Base-by-base conservation (phyloP, 208 protist species). In the Crithidia thermophila region DNA sequence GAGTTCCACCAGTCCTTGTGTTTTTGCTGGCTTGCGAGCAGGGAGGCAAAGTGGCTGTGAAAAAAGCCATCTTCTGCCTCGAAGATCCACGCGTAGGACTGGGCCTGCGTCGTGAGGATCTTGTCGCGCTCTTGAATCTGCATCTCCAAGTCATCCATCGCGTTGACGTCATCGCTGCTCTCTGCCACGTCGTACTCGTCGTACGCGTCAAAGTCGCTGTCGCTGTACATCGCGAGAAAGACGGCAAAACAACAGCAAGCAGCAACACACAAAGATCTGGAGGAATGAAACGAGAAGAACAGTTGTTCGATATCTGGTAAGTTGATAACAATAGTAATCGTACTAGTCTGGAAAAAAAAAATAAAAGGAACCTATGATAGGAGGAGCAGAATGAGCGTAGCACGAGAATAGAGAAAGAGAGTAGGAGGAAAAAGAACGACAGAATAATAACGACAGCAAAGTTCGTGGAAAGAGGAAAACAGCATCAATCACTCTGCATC, bases 21-120 rank as follows among this genome's bases (percentile, higher is more conserved):
- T 11, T 28, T 10, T 4, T 23, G 20, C 16, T 28, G 14, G n/a
- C 28, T 16, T 11, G 23, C 49, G 18, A 67, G 62, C 13, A 56
- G 6, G 46, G 59, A 14, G 1, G 65, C 45, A 37, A 85, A 81
- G 9, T 23, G 21, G 0, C 25, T 43, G 7, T 47, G 59, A 42
- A 82, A 77, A 30, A 74, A 63, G 25, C 75, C 51, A 30, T 64
- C 47, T 4, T 52, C 52, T 33, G 62, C 58, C 33, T 85, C 75
- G 59, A 79, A 85, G 33, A 46, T 27, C 37, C 60, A 71, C 13
- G 23, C 34, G 34, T 77, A 77, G 30, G 62, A 30, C 20, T 49
- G 31, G 11, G 31, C 30, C 27, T 16, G 31, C n/a, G 52, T 21
- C 21, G 8, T 34, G 2, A 61, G 25, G 3, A 20, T 34, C 13